A percentile compares a stretch with the other conserved stretches of the same genome.
Evolutionary conservation across 225 moss, liverwort and hornwort species (phyloP).

Genomic region (Marchantia paleacea): DNA sequence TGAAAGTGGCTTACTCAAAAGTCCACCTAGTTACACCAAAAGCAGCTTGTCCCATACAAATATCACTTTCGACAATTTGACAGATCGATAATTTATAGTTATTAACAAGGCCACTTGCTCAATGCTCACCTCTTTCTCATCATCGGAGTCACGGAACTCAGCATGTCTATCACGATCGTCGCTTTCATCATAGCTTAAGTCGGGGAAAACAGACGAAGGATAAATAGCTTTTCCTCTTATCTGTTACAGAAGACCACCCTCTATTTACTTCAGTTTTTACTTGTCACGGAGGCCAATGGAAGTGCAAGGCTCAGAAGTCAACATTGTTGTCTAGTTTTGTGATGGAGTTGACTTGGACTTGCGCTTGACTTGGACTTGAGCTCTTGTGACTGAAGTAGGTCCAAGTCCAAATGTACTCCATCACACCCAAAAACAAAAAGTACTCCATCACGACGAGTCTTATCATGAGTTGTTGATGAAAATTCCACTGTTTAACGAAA

Average conservation of each 20-base stretch:
- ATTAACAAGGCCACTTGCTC: no score
- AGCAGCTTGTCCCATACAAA: no score
- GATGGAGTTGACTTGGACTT: not conserved
- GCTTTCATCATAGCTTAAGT: not conserved
- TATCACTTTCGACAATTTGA: no score
- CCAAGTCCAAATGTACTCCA: slow-evolving; percentile 2
- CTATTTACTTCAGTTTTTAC: not conserved
- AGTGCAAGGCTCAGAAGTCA: not conserved
- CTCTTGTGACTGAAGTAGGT: not conserved
- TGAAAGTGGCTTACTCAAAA: no score
- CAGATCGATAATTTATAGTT: no score
- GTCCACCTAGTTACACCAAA: no score
- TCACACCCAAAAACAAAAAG: no score
- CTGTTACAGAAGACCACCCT: slow-evolving; percentile 15
- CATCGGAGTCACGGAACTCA: not conserved
- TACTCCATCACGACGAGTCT: not conserved
- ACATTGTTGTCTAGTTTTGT: not conserved
- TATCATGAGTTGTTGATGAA: not conserved
- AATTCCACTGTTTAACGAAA: not conserved
- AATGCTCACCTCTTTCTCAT: not conserved
- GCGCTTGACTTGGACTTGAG: not conserved
- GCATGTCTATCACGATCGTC: not conserved
- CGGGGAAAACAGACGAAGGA: not conserved
- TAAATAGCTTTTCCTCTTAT: slow-evolving; percentile 21
- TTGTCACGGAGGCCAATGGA: not conserved